Conservation (phyloP, 306 rosid genomes). For the Myrica gale region DNA sequence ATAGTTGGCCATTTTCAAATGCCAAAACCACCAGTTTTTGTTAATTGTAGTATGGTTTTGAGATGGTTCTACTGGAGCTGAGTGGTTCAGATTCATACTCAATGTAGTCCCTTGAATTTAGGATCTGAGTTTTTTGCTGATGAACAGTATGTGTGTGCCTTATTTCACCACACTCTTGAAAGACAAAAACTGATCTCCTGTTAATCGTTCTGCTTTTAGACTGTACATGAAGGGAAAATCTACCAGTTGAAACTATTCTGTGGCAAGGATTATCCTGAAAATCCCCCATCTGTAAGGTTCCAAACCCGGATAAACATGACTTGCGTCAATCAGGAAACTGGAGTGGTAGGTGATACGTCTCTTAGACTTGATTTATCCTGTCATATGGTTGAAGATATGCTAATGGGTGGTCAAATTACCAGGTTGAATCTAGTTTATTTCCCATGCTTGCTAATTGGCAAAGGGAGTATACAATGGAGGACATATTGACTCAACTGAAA, state of each 20-base stretch:
- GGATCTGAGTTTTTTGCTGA: background rate
- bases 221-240: constrained; percentile 94
- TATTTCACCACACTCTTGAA: background rate
- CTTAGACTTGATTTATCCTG: constrained; percentile 5
- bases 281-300: constrained; percentile 90
- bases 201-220: constrained; percentile 48
- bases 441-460: constrained; percentile 97
- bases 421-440: constrained; percentile 90
- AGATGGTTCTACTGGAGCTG: background rate
- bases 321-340: constrained; percentile 80
- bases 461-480: constrained; percentile 91
- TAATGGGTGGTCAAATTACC: constrained; percentile 34
- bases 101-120: background rate
- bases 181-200: constrained; percentile 13
- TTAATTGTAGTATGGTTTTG: background rate
- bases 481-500: constrained; percentile 79
- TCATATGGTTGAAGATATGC: constrained; percentile 31
- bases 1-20: background rate
- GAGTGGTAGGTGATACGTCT: constrained; percentile 61
- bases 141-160: background rate
- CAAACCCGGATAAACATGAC: constrained; percentile 94
- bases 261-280: constrained; percentile 87
- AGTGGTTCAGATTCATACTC: background rate
- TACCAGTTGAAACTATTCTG: constrained; percentile 91
- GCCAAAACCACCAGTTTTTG: background rate